phyloP scores from a whole-genome alignment of 345 rosid genomes.

The Acer campestre region DNA sequence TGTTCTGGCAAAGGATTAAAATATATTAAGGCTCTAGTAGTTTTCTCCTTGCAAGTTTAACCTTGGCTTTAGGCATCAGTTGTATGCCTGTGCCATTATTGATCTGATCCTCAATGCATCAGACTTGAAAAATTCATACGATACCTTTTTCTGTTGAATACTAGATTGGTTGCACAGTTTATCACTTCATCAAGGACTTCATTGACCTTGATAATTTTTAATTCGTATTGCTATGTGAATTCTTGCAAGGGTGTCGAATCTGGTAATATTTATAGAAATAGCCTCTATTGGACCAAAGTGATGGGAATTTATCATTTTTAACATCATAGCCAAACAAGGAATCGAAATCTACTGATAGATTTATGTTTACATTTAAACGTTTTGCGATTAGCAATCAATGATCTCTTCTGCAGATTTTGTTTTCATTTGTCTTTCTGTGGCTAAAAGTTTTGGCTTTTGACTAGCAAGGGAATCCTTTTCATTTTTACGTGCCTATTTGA shows the following conservation, averaged over 20 bases:
- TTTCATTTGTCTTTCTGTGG: background rate
- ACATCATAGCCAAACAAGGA: background rate
- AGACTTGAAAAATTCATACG: background rate
- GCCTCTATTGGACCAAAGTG: background rate
- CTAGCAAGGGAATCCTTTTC: background rate
- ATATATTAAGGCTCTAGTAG: background rate
- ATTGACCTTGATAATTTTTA: background rate
- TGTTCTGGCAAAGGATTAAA: constrained; percentile 2
- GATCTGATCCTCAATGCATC: background rate
- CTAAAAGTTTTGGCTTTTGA: background rate
- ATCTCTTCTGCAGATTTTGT: background rate
- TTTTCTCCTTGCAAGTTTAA: background rate
- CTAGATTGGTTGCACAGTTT: background rate
- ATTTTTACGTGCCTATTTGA: background rate
- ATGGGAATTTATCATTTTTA: background rate
- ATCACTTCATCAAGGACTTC: background rate
- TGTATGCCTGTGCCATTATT: background rate
- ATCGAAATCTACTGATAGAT: background rate
- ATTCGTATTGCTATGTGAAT: background rate
- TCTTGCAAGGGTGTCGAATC: background rate
- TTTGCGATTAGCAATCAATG: background rate
- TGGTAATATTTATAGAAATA: background rate
- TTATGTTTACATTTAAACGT: background rate
- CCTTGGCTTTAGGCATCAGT: background rate
- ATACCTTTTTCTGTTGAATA: background rate